phyloP scores from a whole-genome alignment of 768 basidiomycete species.

The Kwoniella sp. region DNA sequence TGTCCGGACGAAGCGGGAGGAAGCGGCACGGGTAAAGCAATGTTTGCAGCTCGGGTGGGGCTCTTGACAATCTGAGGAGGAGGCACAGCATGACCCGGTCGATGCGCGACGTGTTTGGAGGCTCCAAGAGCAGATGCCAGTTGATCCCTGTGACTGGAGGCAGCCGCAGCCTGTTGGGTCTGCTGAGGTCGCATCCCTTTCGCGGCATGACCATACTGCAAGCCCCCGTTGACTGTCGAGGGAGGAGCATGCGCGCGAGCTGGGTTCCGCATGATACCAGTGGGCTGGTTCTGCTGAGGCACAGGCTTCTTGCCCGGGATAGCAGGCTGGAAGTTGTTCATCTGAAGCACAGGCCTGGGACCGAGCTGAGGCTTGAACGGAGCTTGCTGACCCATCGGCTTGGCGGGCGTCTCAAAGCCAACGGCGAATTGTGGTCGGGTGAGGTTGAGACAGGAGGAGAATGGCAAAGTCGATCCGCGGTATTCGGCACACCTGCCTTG shows the following conservation, averaged over 20 bases:
- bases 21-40: conserved; percentile 7
- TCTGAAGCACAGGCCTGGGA: conserved; percentile 61
- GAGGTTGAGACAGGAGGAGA: conserved; percentile 83
- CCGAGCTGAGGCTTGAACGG: conserved; percentile 69
- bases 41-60: neutral
- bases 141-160: conserved; percentile 8
- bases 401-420: conserved; percentile 53
- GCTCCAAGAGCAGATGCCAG: conserved; percentile 8
- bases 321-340: conserved; percentile 65
- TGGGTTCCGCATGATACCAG: conserved; percentile 68
- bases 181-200: conserved; percentile 37
- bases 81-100: conserved; percentile 12
- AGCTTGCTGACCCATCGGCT: conserved; percentile 31
- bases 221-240: conserved; percentile 17
- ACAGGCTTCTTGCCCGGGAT: conserved; percentile 53
- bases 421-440: conserved; percentile 78
- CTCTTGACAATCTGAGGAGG: conserved; percentile 5
- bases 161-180: neutral
- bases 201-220: conserved; percentile 46
- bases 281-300: neutral
- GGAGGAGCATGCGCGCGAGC: conserved; percentile 8
- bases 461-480: conserved; percentile 81
- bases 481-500: conserved; percentile 89
- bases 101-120: conserved; percentile 11
- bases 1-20: neutral